phyloP scores from a whole-genome alignment of 345 rosid species.

The Turritis glabra region DNA sequence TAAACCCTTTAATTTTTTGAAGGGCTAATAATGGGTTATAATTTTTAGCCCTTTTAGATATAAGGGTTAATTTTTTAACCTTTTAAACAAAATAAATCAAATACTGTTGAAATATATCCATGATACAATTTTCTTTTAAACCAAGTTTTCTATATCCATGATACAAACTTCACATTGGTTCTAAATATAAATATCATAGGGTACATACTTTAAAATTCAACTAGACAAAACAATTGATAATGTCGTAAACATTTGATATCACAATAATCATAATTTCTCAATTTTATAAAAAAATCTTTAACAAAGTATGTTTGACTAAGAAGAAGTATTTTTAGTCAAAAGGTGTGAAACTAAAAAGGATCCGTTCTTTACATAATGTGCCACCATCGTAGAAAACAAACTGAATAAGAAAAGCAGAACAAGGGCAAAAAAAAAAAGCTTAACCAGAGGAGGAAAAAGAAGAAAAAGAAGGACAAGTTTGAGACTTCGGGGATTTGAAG shows the following conservation, averaged over 20 bases:
- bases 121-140: no score
- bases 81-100: no score
- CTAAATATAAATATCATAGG: no score
- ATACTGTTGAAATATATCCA: no score
- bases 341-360: conserved; percentile 15
- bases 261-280: no score
- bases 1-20: no score
- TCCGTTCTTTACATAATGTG: conserved; percentile 50
- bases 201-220: background rate
- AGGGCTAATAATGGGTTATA: no score
- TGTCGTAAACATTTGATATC: background rate
- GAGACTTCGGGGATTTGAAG: background rate
- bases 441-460: conserved; percentile 21
- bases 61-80: no score
- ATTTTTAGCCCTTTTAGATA: no score
- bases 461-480: conserved; percentile 29
- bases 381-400: conserved; percentile 43
- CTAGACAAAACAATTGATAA: background rate
- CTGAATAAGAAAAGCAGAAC: background rate
- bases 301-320: background rate
- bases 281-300: background rate
- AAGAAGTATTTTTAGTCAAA: background rate
- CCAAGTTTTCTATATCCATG: background rate
- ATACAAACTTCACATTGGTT: no score
- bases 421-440: conserved; percentile 17